phyloP scores from a whole-genome alignment of 2,329 filamentous ascomycete genomes.

The Cordyceps javanica region DNA sequence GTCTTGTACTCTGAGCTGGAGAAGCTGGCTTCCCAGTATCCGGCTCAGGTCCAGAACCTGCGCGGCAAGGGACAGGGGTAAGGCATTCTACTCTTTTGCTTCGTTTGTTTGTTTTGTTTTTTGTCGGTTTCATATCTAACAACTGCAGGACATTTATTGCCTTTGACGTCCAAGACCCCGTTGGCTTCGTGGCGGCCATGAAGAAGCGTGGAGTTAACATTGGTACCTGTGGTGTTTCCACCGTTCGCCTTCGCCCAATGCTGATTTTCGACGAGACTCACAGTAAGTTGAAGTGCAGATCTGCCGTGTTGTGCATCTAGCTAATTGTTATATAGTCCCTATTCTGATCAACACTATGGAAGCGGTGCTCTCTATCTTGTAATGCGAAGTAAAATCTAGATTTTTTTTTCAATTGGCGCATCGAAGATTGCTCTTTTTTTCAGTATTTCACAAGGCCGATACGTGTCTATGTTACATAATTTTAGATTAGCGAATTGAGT shows the following conservation, averaged over 20 bases:
- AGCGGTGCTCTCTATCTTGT: slow-evolving; percentile 23
- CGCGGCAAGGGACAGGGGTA: slow-evolving; percentile 55
- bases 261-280: slow-evolving; percentile 44
- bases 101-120: neutral
- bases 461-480: neutral
- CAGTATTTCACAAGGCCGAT: neutral
- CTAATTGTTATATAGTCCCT: slow-evolving; percentile 13
- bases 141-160: slow-evolving; percentile 61
- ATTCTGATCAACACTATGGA: slow-evolving; percentile 23
- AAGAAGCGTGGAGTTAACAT: slow-evolving; percentile 71
- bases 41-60: slow-evolving; percentile 64
- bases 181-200: slow-evolving; percentile 62
- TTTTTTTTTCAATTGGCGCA: neutral
- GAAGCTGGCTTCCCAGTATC: slow-evolving; percentile 57
- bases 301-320: neutral
- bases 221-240: slow-evolving; percentile 64
- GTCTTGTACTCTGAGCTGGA: slow-evolving; percentile 63
- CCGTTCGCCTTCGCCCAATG: slow-evolving; percentile 72
- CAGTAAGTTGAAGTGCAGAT: slow-evolving; percentile 24
- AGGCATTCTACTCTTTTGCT: neutral
- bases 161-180: slow-evolving; percentile 66
- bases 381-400: neutral
- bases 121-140: neutral
- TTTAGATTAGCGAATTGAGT: neutral
- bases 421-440: neutral